Percentiles rank a stretch among this genome's conserved stretches.
Conservation (phyloP, 2,329 filamentous ascomycete species). For the Torrubiellomyces zombiae region DNA sequence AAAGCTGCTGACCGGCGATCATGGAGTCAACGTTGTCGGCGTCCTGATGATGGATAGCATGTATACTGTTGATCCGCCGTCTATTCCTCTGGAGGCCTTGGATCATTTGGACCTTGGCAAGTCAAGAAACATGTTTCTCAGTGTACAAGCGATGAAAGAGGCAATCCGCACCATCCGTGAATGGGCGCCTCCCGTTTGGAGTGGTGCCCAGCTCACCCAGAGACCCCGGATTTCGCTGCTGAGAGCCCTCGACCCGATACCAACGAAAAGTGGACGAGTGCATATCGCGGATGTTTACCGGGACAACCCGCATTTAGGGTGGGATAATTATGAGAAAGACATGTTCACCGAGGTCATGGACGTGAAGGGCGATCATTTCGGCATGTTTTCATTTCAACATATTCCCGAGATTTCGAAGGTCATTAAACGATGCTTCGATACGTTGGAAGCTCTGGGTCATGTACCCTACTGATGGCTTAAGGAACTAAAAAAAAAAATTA, state of each 20-base stretch:
- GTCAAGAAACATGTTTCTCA: conserved; percentile 17
- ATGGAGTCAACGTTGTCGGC: conserved; percentile 24
- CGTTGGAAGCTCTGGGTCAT: no score
- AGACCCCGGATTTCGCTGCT: conserved; percentile 28
- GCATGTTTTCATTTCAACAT: conserved; percentile 25
- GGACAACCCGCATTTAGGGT: conserved; percentile 25
- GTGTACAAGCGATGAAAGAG: conserved; percentile 23
- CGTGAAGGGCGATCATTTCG: conserved; percentile 35
- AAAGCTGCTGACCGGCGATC: conserved; percentile 20
- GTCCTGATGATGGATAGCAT: conserved; percentile 37
- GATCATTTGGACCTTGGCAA: conserved; percentile 13
- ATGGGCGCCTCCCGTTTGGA: conserved; percentile 25
- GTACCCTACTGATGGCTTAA: no score
- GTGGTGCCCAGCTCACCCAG: conserved; percentile 8
- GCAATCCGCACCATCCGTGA: conserved; percentile 21
- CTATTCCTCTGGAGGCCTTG: conserved; percentile 4
- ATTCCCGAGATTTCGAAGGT: no score
- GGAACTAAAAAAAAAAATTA: no score
- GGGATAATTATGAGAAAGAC: conserved; percentile 27
- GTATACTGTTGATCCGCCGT: conserved; percentile 13
- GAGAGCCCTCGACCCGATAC: conserved; percentile 24
- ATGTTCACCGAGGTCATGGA: conserved; percentile 29
- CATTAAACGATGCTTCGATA: no score
- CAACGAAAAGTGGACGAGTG: conserved; percentile 11
- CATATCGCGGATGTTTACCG: conserved; percentile 27